Evolutionary conservation across 306 rosid species (phyloP).

Genomic region (Acmispon strigosus): DNA sequence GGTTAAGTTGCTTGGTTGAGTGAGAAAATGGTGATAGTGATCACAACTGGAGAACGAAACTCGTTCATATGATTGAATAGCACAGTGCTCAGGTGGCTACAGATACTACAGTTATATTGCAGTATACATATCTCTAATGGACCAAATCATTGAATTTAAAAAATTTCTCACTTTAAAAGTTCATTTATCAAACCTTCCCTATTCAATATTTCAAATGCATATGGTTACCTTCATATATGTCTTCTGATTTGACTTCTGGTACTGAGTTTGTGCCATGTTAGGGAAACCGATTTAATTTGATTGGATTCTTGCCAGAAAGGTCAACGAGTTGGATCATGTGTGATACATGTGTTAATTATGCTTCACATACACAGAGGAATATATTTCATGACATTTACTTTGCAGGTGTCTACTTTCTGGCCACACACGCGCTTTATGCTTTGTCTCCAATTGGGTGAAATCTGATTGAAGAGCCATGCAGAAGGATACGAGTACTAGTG

Average conservation of each 20-base stretch:
- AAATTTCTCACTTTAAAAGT: neutral
- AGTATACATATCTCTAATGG: neutral
- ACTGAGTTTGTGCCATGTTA: neutral
- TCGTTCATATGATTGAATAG: neutral
- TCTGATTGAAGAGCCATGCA: conserved; percentile 49
- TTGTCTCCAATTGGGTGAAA: conserved; percentile 27
- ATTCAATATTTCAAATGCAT: conserved; percentile 4
- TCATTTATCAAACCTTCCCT: conserved; percentile 5
- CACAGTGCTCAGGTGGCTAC: neutral
- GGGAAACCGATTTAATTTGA: conserved; percentile 10
- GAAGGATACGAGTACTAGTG: conserved; percentile 34
- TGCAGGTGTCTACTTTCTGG: conserved; percentile 39
- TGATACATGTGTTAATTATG: neutral
- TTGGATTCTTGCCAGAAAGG: neutral
- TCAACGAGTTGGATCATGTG: neutral
- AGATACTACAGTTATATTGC: neutral
- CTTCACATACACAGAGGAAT: conserved; percentile 3
- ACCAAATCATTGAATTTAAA: neutral
- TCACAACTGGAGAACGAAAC: neutral
- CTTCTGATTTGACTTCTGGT: neutral
- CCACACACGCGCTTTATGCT: conserved; percentile 15
- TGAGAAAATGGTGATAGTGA: neutral
- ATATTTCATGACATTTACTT: conserved; percentile 17
- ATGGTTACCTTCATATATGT: neutral
- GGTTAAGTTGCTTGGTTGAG: neutral